Conservation (phyloP, 257 asterid genomes). For the Nicotiana noctiflora region DNA sequence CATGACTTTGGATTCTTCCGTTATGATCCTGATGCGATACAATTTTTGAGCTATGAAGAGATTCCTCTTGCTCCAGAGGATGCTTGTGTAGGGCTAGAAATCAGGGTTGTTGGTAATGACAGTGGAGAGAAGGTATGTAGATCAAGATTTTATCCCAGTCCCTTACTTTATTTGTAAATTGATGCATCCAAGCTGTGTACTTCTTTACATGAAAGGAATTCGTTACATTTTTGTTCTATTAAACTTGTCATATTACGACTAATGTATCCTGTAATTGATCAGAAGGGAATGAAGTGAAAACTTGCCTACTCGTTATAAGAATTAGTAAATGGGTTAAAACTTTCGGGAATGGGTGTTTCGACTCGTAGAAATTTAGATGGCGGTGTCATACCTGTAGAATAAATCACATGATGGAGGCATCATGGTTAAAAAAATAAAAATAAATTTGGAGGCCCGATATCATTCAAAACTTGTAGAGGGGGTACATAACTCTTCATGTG, state of each 20-base stretch:
- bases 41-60: constrained; percentile 91
- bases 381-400: neutral
- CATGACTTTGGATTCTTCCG: constrained; percentile 97
- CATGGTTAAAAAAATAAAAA: neutral
- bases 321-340: neutral
- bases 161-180: constrained; percentile 7
- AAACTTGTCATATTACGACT: neutral
- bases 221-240: neutral
- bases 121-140: constrained; percentile 95
- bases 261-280: neutral
- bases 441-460: neutral
- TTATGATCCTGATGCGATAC: constrained; percentile 78
- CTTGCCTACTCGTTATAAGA: constrained; percentile 1
- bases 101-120: constrained; percentile 98
- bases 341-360: neutral
- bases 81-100: constrained; percentile 95
- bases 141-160: neutral
- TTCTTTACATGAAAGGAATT: constrained; percentile 1
- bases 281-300: constrained; percentile 6
- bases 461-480: neutral
- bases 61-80: constrained; percentile 96
- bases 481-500: neutral
- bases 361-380: neutral
- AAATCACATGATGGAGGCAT: neutral
- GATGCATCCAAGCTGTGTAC: neutral